phyloP scores from a whole-genome alignment of 805 yeast genomes.

The Ogataea thermomethanolica region DNA sequence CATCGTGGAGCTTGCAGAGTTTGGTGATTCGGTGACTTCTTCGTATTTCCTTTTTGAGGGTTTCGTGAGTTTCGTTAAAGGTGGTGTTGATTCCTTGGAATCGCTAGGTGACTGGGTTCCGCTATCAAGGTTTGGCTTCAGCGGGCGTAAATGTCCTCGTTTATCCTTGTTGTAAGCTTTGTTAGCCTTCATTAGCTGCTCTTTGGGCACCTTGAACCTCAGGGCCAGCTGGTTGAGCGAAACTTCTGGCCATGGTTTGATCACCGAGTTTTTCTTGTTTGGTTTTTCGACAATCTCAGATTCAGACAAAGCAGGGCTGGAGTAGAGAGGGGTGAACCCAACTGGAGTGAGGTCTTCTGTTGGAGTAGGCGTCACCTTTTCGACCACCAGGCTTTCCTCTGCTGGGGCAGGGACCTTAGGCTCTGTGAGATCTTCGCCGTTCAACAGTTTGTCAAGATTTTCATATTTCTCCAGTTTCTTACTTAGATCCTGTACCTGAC shows the following conservation, averaged over 20 bases:
- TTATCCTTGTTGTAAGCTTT: constrained; percentile 13
- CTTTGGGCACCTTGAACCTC: constrained; percentile 27
- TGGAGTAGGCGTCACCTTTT: constrained; percentile 15
- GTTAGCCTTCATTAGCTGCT: constrained; percentile 16
- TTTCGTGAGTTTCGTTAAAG: not conserved
- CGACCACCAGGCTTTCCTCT: constrained; percentile 12
- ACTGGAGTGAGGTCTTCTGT: constrained; percentile 15
- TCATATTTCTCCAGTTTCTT: constrained; percentile 21
- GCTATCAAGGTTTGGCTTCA: constrained; percentile 15
- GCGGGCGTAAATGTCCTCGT: constrained; percentile 16
- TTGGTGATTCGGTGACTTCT: constrained; percentile 8
- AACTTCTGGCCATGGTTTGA: constrained; percentile 30
- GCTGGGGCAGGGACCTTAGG: constrained; percentile 2
- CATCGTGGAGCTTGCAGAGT: not conserved
- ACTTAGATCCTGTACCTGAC: constrained; percentile 18
- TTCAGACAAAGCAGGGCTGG: constrained; percentile 24
- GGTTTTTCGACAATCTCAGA: constrained; percentile 21
- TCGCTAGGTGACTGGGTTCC: constrained; percentile 2
- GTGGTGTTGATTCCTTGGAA: constrained; percentile 7
- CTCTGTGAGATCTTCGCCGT: constrained; percentile 17
- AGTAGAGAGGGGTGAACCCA: constrained; percentile 27
- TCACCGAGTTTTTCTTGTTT: constrained; percentile 18
- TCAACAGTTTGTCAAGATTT: constrained; percentile 16
- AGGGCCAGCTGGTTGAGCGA: constrained; percentile 28
- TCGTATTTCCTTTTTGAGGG: constrained; percentile 7